Conservation (phyloP, 2,329 filamentous ascomycete species). For the Phaeomoniella chlamydospora region DNA sequence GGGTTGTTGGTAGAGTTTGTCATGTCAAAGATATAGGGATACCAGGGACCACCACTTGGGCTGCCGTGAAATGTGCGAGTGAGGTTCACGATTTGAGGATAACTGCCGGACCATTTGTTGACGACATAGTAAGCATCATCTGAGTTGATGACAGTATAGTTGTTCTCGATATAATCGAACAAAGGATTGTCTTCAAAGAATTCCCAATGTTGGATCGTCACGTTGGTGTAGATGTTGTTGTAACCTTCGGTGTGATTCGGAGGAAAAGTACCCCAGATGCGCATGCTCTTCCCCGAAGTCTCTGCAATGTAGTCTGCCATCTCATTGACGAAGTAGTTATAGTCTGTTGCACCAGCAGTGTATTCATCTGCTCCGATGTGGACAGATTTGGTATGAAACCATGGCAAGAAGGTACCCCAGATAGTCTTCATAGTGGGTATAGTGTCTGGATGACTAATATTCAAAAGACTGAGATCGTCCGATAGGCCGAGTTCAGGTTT, state of each 20-base stretch:
- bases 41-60: slow-evolving; percentile 27
- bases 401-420: slow-evolving; percentile 38
- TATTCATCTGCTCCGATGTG: slow-evolving; percentile 46
- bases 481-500: slow-evolving; percentile 38
- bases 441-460: slow-evolving; percentile 39
- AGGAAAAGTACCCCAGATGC: slow-evolving; percentile 44
- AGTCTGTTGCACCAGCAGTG: slow-evolving; percentile 28
- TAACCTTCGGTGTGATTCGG: slow-evolving; percentile 19
- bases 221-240: slow-evolving; percentile 25
- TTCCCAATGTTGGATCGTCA: slow-evolving; percentile 42
- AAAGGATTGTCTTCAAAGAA: slow-evolving; percentile 33
- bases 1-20: slow-evolving; percentile 35
- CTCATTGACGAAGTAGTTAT: slow-evolving; percentile 38
- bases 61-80: slow-evolving; percentile 28
- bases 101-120: slow-evolving; percentile 32
- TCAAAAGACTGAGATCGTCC: slow-evolving; percentile 34
- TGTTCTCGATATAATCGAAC: slow-evolving; percentile 25
- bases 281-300: slow-evolving; percentile 27
- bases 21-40: slow-evolving; percentile 36
- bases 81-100: slow-evolving; percentile 32
- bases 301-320: slow-evolving; percentile 32
- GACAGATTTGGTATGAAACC: slow-evolving; percentile 41
- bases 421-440: slow-evolving; percentile 38
- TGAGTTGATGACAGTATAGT: slow-evolving; percentile 38
- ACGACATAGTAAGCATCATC: slow-evolving; percentile 39